Evolutionary conservation across 768 basidiomycete genomes (phyloP).

Genomic region (Lepiota subincarnata): DNA sequence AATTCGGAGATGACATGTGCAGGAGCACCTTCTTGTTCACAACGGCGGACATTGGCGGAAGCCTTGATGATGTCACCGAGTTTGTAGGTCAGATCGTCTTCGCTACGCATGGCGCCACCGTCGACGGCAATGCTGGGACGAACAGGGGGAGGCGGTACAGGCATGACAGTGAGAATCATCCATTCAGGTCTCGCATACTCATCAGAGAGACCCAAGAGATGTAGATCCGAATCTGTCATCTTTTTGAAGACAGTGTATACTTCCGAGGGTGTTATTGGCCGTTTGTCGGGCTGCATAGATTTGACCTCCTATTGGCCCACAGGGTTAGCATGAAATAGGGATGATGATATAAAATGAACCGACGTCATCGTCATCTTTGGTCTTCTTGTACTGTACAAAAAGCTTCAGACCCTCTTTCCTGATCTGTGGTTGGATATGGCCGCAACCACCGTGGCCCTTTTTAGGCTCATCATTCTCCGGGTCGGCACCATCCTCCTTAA

Average conservation of each 20-base stretch:
- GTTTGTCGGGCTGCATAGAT: slow-evolving; percentile 76
- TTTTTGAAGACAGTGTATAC: slow-evolving; percentile 96
- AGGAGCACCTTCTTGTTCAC: slow-evolving; percentile 95
- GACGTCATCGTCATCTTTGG: slow-evolving; percentile 95
- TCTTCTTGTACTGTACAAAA: slow-evolving; percentile 90
- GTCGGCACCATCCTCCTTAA: slow-evolving; percentile 79
- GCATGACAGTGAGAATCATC: slow-evolving; percentile 99
- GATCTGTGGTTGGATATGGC: slow-evolving; percentile 83
- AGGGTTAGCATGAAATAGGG: slow-evolving; percentile 14
- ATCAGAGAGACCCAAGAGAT: slow-evolving; percentile 87
- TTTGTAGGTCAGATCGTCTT: slow-evolving; percentile 98
- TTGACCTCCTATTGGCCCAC: slow-evolving; percentile 60
- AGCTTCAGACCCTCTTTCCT: slow-evolving; percentile 95
- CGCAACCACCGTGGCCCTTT: slow-evolving; percentile 96
- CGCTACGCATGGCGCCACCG: slow-evolving; percentile 93
- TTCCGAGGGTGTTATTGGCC: slow-evolving; percentile 78
- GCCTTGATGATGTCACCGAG: slow-evolving; percentile 96
- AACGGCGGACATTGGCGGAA: slow-evolving; percentile 84
- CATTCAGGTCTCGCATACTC: slow-evolving; percentile 97
- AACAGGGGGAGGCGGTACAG: slow-evolving; percentile 96
- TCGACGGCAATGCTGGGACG: slow-evolving; percentile 97
- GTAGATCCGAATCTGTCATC: slow-evolving; percentile 85
- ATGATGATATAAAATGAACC: slow-evolving; percentile 24
- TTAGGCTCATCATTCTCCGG: slow-evolving; percentile 68
- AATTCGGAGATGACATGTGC: slow-evolving; percentile 95